Evolutionary conservation across 148 eudicot species (phyloP).

Genomic region (Simmondsia chinensis): DNA sequence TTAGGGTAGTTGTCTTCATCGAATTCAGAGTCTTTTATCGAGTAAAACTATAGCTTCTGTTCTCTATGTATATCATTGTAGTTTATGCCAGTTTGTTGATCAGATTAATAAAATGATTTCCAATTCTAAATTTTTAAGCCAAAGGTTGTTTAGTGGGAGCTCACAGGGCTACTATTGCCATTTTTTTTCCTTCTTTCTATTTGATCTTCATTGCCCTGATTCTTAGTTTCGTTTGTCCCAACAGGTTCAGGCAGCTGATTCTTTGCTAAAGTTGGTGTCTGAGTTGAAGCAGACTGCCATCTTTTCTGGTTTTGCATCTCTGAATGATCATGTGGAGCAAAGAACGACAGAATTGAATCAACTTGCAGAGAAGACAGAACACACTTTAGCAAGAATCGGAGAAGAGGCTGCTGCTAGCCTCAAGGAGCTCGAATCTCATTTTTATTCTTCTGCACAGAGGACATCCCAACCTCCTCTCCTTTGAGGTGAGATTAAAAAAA

Average conservation of each 20-base stretch:
- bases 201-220: neutral
- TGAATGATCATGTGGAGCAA: constrained; percentile 78
- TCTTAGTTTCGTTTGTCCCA: neutral
- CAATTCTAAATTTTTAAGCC: too few species aligned
- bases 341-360: constrained; percentile 56
- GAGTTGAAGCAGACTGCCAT: constrained; percentile 84
- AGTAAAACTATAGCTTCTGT: too few species aligned
- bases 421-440: constrained; percentile 77
- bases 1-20: too few species aligned
- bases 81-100: too few species aligned
- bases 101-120: too few species aligned
- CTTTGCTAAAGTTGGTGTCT: constrained; percentile 68
- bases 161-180: neutral
- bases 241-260: constrained; percentile 93
- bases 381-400: constrained; percentile 49
- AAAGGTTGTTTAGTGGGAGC: too few species aligned
- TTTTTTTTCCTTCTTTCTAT: neutral
- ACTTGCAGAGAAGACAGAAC: constrained; percentile 48
- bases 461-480: constrained; percentile 16
- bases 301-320: constrained; percentile 86
- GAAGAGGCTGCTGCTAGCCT: constrained; percentile 92
- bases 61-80: too few species aligned
- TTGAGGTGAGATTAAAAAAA: too few species aligned
- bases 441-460: constrained; percentile 58
- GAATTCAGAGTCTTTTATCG: too few species aligned